Evolutionary conservation across 164 flowering plant species (phyloP).

Genomic region (Vitis rotundifolia): DNA sequence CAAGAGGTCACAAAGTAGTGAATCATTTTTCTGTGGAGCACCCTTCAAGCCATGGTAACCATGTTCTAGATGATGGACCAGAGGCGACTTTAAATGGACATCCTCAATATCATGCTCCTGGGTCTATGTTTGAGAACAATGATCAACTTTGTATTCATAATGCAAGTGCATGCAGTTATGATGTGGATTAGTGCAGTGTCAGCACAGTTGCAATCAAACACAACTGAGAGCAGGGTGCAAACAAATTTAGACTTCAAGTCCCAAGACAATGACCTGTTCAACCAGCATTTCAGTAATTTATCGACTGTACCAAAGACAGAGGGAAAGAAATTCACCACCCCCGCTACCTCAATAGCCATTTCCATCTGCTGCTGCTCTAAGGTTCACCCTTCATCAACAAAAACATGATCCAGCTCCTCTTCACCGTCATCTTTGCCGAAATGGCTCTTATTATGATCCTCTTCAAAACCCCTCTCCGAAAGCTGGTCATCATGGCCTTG

Average conservation of each 20-base stretch:
- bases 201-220: slow-evolving; percentile 8
- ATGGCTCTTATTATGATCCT: no score
- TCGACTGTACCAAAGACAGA: slow-evolving; percentile 38
- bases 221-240: slow-evolving; percentile 14
- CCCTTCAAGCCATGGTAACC: neutral
- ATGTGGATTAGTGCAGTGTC: neutral
- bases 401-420: no score
- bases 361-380: no score
- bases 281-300: slow-evolving; percentile 43
- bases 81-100: slow-evolving; percentile 7
- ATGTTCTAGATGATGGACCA: slow-evolving; percentile 8
- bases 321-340: no score
- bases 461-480: no score
- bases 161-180: slow-evolving; percentile 8
- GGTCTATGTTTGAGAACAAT: neutral
- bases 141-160: slow-evolving; percentile 6
- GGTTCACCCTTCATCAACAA: no score
- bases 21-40: neutral
- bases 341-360: no score
- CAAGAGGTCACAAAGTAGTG: slow-evolving; percentile 2
- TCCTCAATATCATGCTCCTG: neutral
- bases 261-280: slow-evolving; percentile 34
- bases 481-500: no score
- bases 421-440: no score
- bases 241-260: slow-evolving; percentile 8